Evolutionary conservation across 345 rosid genomes (phyloP).

Genomic region (Raphanus raphanistrum): DNA sequence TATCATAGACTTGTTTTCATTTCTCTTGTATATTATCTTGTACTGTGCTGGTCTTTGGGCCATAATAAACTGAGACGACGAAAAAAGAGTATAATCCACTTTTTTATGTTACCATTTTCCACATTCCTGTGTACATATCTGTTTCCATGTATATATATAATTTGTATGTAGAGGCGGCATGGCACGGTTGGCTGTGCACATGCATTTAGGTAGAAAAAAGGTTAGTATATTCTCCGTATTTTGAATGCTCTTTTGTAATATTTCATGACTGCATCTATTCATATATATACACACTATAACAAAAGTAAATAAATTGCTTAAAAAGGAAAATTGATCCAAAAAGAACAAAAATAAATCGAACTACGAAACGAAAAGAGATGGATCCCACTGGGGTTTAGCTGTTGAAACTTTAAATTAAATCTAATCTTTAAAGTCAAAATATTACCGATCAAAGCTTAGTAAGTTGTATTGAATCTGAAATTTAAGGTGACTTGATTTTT

Average conservation of each 20-base stretch:
- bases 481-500: no score
- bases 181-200: conserved; percentile 17
- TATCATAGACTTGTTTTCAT: not conserved
- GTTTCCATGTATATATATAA: not conserved
- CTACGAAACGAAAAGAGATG: not conserved
- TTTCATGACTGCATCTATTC: conserved; percentile 28
- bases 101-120: not conserved
- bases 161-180: not conserved
- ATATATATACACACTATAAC: not conserved
- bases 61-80: no score
- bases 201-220: not conserved
- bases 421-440: no score
- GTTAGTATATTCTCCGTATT: conserved; percentile 17
- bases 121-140: not conserved
- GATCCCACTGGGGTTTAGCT: no score
- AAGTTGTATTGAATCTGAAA: no score
- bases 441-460: no score
- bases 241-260: conserved; percentile 16
- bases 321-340: not conserved
- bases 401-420: no score
- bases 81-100: not conserved
- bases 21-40: no score
- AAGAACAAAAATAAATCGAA: not conserved
- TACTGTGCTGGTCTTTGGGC: no score
- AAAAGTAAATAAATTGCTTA: not conserved